These are phyloP conservation scores for Microbotryum violaceum DNA, from an alignment of 1,284 basidiomycete genomes.

Conservation along the genomic window DNA sequence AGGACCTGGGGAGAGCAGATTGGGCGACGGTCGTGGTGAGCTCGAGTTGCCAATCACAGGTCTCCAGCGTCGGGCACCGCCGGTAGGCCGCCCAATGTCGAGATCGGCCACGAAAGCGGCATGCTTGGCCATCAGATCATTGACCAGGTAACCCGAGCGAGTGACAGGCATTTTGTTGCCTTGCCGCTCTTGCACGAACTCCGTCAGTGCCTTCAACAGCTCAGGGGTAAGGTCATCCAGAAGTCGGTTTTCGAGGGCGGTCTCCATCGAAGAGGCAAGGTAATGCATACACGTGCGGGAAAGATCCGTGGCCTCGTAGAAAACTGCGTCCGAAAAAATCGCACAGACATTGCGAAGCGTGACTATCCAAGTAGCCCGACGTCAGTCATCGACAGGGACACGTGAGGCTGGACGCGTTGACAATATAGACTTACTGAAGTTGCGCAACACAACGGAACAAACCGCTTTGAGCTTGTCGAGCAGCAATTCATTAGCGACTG, in stretches of 20 bases:
- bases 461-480: constrained; percentile 75
- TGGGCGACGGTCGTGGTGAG: constrained; percentile 50
- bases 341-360: constrained; percentile 71
- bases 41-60: constrained; percentile 40
- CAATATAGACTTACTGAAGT: constrained; percentile 27
- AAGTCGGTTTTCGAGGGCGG: constrained; percentile 70
- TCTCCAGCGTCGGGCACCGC: constrained; percentile 42
- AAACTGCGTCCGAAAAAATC: constrained; percentile 71
- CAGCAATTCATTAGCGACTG: constrained; percentile 79
- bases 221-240: constrained; percentile 62
- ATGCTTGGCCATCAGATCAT: constrained; percentile 57
- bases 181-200: constrained; percentile 58
- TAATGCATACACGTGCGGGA: constrained; percentile 70
- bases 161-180: constrained; percentile 55
- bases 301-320: constrained; percentile 66
- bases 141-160: constrained; percentile 53
- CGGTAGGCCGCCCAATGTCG: constrained; percentile 66
- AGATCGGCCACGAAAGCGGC: constrained; percentile 68
- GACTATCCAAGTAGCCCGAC: constrained; percentile 46
- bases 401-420: too few relatives aligned
- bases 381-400: neutral
- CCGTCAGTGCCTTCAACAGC: constrained; percentile 61
- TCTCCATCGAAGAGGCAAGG: constrained; percentile 76
- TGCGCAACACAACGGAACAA: constrained; percentile 67
- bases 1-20: constrained; percentile 29